These are phyloP conservation scores for Aspergillus ostianus DNA, from an alignment of 495 filamentous ascomycete genomes.

Conservation along the genomic window DNA sequence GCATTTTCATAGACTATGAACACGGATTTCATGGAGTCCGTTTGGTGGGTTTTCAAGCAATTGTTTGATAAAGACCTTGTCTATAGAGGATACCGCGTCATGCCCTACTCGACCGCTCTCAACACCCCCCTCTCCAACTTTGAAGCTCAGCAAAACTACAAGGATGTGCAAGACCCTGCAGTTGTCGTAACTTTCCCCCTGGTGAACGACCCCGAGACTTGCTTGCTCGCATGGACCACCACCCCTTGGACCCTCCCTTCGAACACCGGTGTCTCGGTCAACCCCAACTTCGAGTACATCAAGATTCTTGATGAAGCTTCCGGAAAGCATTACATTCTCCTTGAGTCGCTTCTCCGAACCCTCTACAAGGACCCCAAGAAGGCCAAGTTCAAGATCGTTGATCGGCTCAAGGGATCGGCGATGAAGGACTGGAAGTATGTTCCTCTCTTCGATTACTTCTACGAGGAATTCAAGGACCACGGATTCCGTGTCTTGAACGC, in stretches of 20 bases:
- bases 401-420: slow-evolving; percentile 77
- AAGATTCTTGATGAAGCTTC: slow-evolving; percentile 83
- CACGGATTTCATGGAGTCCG: slow-evolving; percentile 88
- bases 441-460: slow-evolving; percentile 91
- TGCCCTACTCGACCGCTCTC: slow-evolving; percentile 92
- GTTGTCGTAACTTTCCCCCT: slow-evolving; percentile 87
- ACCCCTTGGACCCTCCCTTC: slow-evolving; percentile 96
- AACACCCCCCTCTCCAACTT: slow-evolving; percentile 91
- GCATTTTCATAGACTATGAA: slow-evolving; percentile 73
- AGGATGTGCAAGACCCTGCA: slow-evolving; percentile 91
- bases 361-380: slow-evolving; percentile 98
- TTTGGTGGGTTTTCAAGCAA: slow-evolving; percentile 96
- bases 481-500: slow-evolving; percentile 86
- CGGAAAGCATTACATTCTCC: slow-evolving; percentile 81
- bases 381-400: slow-evolving; percentile 86
- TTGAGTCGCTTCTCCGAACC: slow-evolving; percentile 80
- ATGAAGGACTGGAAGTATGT: slow-evolving; percentile 93
- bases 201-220: slow-evolving; percentile 68
- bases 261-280: slow-evolving; percentile 73
- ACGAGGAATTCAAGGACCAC: slow-evolving; percentile 84
- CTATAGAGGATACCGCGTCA: slow-evolving; percentile 85
- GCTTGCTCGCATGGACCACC: slow-evolving; percentile 86
- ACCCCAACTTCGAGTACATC: slow-evolving; percentile 92
- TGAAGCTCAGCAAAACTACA: slow-evolving; percentile 91
- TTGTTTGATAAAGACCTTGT: slow-evolving; percentile 85